Percentiles rank a stretch among this genome's conserved stretches.
These are phyloP conservation scores for Leishmania tropica DNA, from an alignment of 208 protist species.

Conservation along the genomic window DNA sequence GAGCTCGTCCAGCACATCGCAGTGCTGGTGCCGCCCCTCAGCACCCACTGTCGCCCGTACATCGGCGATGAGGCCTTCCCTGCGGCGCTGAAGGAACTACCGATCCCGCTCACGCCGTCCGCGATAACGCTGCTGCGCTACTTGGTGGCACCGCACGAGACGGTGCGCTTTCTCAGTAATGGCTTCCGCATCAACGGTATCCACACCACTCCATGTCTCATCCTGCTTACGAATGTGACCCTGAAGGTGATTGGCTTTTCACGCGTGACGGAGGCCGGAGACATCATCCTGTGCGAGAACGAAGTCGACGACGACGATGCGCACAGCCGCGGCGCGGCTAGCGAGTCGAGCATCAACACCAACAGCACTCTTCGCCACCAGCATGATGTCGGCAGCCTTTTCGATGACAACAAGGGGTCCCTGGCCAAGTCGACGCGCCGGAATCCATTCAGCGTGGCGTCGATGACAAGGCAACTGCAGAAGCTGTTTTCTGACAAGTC, in stretches of 20 bases:
- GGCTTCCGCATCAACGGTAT: slow-evolving; percentile 88
- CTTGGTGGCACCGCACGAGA: slow-evolving; percentile 70
- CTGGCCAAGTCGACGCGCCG: slow-evolving; percentile 22
- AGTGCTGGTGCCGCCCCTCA: slow-evolving; percentile 57
- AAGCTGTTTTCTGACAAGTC: slow-evolving; percentile 61
- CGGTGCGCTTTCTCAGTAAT: slow-evolving; percentile 87
- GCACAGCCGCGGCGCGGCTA: slow-evolving; percentile 10
- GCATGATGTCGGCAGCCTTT: background rate
- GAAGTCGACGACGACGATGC: slow-evolving; percentile 23
- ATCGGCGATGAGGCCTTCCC: slow-evolving; percentile 28
- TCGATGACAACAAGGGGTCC: background rate
- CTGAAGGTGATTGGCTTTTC: slow-evolving; percentile 80
- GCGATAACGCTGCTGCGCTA: slow-evolving; percentile 75
- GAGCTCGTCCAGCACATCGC: slow-evolving; percentile 70
- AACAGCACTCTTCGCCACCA: background rate
- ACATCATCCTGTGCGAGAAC: slow-evolving; percentile 82
- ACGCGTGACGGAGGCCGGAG: slow-evolving; percentile 69
- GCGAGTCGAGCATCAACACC: slow-evolving; percentile 6
- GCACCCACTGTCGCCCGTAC: slow-evolving; percentile 60
- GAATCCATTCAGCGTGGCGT: slow-evolving; percentile 34
- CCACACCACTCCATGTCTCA: slow-evolving; percentile 81
- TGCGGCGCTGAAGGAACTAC: slow-evolving; percentile 46
- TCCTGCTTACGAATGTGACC: slow-evolving; percentile 71
- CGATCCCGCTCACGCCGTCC: slow-evolving; percentile 56
- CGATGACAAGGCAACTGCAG: slow-evolving; percentile 75